Percentiles rank a stretch among this genome's conserved stretches.
Evolutionary conservation across 345 rosid genomes (phyloP).

Genomic region (Salix viminalis): DNA sequence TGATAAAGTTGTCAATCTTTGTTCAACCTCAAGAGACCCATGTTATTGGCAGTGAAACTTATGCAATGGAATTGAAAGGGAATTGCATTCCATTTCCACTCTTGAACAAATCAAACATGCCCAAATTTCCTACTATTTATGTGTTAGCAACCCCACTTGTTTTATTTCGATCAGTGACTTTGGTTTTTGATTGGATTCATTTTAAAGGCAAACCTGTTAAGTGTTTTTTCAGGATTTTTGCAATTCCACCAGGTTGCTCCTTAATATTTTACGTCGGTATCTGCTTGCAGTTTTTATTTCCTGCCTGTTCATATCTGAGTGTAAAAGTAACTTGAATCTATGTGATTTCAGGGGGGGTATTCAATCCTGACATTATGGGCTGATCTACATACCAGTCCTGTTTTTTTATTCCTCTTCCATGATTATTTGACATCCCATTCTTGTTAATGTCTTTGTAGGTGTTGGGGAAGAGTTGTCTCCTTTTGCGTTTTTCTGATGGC

Average conservation of each 20-base stretch:
- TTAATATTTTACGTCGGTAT: not conserved
- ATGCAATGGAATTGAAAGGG: too few species aligned
- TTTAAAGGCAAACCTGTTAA: not conserved
- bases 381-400: not conserved
- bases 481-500: conserved; percentile 87
- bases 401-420: not conserved
- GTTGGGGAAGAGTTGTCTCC: conserved; percentile 90
- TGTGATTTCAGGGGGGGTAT: not conserved
- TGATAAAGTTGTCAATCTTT: too few species aligned
- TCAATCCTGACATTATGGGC: not conserved
- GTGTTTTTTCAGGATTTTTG: too few species aligned
- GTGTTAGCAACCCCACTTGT: not conserved
- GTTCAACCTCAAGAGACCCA: too few species aligned
- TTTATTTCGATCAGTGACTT: not conserved
- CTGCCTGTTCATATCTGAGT: not conserved
- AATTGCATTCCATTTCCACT: not conserved
- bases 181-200: not conserved
- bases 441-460: conserved; percentile 41
- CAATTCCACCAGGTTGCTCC: too few species aligned
- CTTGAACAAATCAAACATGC: not conserved
- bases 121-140: not conserved
- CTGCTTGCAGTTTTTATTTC: not conserved
- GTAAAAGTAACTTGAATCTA: not conserved
- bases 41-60: too few species aligned
- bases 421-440: not conserved